These are phyloP conservation scores for Rosa lucieae DNA, from an alignment of 306 rosid species.

Conservation along the genomic window DNA sequence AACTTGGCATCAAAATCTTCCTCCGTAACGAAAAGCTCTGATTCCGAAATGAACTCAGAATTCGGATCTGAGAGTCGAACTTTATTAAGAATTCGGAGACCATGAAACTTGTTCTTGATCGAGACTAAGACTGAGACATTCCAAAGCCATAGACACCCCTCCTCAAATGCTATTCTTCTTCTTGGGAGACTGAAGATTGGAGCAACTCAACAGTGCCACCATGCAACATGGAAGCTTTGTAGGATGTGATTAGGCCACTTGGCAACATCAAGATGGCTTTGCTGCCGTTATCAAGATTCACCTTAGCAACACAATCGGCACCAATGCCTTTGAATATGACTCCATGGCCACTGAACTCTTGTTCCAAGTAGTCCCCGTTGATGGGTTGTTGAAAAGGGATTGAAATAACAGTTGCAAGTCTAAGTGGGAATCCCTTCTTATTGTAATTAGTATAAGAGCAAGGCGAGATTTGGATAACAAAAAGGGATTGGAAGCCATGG, in stretches of 20 bases:
- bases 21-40: too few species aligned
- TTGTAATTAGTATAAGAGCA: background rate
- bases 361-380: constrained; percentile 62
- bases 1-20: too few species aligned
- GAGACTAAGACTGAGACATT: background rate
- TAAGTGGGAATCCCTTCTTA: constrained; percentile 39
- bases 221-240: constrained; percentile 88
- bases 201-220: constrained; percentile 73
- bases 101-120: constrained; percentile 27
- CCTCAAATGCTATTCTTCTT: constrained; percentile 55
- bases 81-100: constrained; percentile 38
- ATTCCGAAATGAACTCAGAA: too few species aligned
- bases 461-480: too few species aligned
- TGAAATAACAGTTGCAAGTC: constrained; percentile 49
- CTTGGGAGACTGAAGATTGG: constrained; percentile 63
- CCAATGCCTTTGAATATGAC: constrained; percentile 74
- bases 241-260: constrained; percentile 77
- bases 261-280: constrained; percentile 64
- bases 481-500: constrained; percentile 39
- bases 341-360: constrained; percentile 79
- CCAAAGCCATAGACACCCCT: constrained; percentile 64
- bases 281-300: constrained; percentile 72
- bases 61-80: too few species aligned
- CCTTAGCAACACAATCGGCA: constrained; percentile 52
- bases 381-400: constrained; percentile 68